Percentiles rank a stretch among this genome's conserved stretches.
Conservation (phyloP, 2,329 filamentous ascomycete genomes). For the Pseudogymnoascus sp. region DNA sequence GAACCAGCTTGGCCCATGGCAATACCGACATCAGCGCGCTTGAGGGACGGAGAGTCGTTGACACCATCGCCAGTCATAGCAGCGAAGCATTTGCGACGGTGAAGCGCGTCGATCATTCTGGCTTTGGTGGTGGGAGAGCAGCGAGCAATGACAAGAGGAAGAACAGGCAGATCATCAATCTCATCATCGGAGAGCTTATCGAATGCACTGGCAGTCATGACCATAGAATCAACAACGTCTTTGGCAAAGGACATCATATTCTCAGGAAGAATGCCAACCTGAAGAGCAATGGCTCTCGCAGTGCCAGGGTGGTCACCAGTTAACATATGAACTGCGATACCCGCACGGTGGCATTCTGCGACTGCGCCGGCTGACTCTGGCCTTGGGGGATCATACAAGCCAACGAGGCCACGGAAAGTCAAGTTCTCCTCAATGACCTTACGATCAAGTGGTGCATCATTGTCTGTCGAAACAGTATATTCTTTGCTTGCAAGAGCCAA, state of each 20-base stretch:
- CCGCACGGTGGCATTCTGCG: constrained; percentile 49
- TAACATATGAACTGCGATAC: constrained; percentile 61
- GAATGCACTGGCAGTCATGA: constrained; percentile 70
- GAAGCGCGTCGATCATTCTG: constrained; percentile 81
- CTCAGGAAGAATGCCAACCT: constrained; percentile 67
- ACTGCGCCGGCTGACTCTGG: constrained; percentile 57
- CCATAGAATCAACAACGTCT: constrained; percentile 57
- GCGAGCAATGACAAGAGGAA: constrained; percentile 75
- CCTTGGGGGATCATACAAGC: constrained; percentile 65
- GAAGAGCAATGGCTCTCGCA: constrained; percentile 66
- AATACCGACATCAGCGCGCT: constrained; percentile 79
- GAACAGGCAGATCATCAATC: constrained; percentile 65
- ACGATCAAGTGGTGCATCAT: constrained; percentile 44
- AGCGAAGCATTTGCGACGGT: constrained; percentile 68
- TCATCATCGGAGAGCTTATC: constrained; percentile 67
- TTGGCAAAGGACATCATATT: constrained; percentile 52
- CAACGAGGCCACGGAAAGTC: constrained; percentile 68
- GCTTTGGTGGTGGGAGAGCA: constrained; percentile 83
- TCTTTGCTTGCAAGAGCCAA: constrained; percentile 51
- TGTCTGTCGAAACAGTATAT: constrained; percentile 25
- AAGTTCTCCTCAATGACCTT: constrained; percentile 58
- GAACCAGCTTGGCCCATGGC: constrained; percentile 67
- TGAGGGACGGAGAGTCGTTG: constrained; percentile 85
- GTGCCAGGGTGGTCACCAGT: constrained; percentile 77
- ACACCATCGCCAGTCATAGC: constrained; percentile 96